Conservation (phyloP, 495 filamentous ascomycete genomes). For the Thermothielavioides terrestris region DNA sequence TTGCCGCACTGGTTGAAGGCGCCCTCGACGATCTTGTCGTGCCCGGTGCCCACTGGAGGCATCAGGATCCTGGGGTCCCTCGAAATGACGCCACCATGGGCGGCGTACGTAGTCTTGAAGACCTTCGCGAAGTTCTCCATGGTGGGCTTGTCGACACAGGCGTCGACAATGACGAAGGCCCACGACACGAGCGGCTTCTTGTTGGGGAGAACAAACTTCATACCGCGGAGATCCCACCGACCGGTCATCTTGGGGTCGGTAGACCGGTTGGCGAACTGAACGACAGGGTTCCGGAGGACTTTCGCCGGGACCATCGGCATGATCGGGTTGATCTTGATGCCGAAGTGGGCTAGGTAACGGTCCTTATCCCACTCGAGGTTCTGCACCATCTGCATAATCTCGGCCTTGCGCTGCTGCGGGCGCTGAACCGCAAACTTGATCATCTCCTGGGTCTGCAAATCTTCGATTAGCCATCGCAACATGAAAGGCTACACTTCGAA, state of each 20-base stretch:
- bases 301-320: conserved; percentile 60
- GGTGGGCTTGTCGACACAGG: conserved; percentile 27
- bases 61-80: conserved; percentile 28
- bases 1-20: conserved; percentile 13
- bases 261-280: conserved; percentile 49
- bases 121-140: conserved; percentile 48
- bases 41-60: neutral
- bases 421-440: conserved; percentile 72
- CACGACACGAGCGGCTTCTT: conserved; percentile 52
- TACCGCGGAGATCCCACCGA: conserved; percentile 78
- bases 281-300: conserved; percentile 60
- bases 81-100: conserved; percentile 62
- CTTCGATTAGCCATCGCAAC: neutral
- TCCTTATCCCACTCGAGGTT: conserved; percentile 64
- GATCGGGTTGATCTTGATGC: conserved; percentile 51
- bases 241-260: conserved; percentile 51
- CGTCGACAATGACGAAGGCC: conserved; percentile 45
- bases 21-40: conserved; percentile 17
- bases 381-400: conserved; percentile 55
- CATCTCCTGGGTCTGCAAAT: conserved; percentile 61
- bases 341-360: conserved; percentile 55
- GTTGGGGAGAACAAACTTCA: conserved; percentile 62
- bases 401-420: conserved; percentile 51
- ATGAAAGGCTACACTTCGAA: no score
- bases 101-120: conserved; percentile 54